phyloP scores from a whole-genome alignment of 2,329 filamentous ascomycete species.

The Herpotrichia juniperi region DNA sequence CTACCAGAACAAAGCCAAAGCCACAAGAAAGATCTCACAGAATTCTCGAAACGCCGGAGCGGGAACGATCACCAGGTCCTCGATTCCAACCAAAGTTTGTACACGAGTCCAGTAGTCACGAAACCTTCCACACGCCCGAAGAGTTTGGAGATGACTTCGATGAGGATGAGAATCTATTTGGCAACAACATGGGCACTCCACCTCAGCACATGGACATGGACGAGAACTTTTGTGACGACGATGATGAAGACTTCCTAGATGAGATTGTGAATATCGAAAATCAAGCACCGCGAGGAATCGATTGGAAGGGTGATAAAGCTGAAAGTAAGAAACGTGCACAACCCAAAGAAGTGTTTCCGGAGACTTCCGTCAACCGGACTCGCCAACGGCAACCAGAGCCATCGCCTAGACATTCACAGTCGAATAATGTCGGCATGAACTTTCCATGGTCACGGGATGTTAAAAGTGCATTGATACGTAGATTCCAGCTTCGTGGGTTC shows the following conservation, averaged over 20 bases:
- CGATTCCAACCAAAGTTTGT: slow-evolving; percentile 8
- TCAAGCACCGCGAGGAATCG: slow-evolving; percentile 29
- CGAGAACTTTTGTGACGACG: slow-evolving; percentile 36
- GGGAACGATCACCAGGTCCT: slow-evolving; percentile 12
- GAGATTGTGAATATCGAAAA: slow-evolving; percentile 52
- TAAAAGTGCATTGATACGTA: slow-evolving; percentile 76
- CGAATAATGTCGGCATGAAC: slow-evolving; percentile 36
- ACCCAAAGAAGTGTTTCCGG: slow-evolving; percentile 36
- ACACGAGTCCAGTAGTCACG: slow-evolving; percentile 11
- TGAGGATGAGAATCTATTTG: slow-evolving; percentile 28
- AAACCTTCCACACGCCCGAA: slow-evolving; percentile 20
- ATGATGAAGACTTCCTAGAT: slow-evolving; percentile 46
- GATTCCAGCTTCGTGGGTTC: slow-evolving; percentile 86
- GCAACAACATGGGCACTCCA: slow-evolving; percentile 26
- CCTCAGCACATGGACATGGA: slow-evolving; percentile 20
- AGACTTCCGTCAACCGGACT: slow-evolving; percentile 30
- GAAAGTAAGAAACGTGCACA: slow-evolving; percentile 13
- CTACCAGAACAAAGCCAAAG: slow-evolving; percentile 3
- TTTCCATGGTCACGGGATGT: slow-evolving; percentile 85
- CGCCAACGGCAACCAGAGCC: slow-evolving; percentile 19
- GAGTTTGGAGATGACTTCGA: slow-evolving; percentile 36
- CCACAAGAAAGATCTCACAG: slow-evolving; percentile 21
- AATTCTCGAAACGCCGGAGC: slow-evolving; percentile 32
- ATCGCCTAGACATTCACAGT: slow-evolving; percentile 36
- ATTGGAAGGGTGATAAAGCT: slow-evolving; percentile 36